A percentile compares a stretch with the other conserved stretches of the same genome.
These are phyloP conservation scores for Cucumis hystrix DNA, from an alignment of 306 rosid species.

Conservation along the genomic window DNA sequence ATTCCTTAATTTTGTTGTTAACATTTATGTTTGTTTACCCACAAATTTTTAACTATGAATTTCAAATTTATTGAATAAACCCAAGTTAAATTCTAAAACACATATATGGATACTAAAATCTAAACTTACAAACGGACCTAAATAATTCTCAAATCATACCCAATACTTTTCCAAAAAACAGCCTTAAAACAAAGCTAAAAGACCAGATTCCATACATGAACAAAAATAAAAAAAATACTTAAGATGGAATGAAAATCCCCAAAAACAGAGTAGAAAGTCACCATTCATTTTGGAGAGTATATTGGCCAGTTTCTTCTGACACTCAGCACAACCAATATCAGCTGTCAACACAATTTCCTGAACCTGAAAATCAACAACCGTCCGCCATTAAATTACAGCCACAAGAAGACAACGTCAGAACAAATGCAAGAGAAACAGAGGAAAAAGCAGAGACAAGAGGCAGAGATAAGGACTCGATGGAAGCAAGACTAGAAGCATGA, in stretches of 20 bases:
- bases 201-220: no score
- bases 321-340: not conserved
- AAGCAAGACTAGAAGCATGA: conserved; percentile 5
- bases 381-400: not conserved
- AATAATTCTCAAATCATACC: no score
- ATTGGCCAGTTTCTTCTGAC: not conserved
- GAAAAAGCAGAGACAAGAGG: conserved; percentile 40
- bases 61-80: no score
- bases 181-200: no score
- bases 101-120: no score
- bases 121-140: no score
- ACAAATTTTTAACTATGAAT: no score
- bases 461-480: conserved; percentile 30
- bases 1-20: no score
- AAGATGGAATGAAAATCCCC: not conserved
- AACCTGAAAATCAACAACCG: not conserved
- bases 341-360: not conserved
- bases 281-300: conserved; percentile 3
- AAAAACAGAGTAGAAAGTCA: not conserved
- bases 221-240: not conserved
- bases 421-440: not conserved
- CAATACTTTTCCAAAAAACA: no score
- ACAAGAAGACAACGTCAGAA: no score
- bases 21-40: no score
- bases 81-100: no score